A percentile compares a stretch with the other conserved stretches of the same genome.
These are phyloP conservation scores for Aspergillus sparsus DNA, from an alignment of 495 filamentous ascomycete species.

Conservation along the genomic window DNA sequence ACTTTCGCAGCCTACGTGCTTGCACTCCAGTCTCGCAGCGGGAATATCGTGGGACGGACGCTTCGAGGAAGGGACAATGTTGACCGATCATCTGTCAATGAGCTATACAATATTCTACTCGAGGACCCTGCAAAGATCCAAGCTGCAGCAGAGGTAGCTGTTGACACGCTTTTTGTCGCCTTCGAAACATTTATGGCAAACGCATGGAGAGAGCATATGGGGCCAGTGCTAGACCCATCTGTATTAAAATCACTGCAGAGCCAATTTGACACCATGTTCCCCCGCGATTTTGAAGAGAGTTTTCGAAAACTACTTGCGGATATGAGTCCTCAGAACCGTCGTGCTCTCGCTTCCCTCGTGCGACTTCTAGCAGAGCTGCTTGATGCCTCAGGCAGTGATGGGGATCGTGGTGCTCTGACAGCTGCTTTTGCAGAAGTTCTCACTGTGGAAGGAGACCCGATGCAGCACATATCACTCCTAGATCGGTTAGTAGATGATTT, in stretches of 20 bases:
- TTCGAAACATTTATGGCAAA: slow-evolving; percentile 92
- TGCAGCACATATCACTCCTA: slow-evolving; percentile 84
- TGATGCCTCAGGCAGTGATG: slow-evolving; percentile 92
- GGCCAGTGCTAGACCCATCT: slow-evolving; percentile 68
- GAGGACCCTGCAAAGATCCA: slow-evolving; percentile 78
- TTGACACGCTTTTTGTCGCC: slow-evolving; percentile 88
- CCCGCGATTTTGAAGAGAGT: slow-evolving; percentile 80
- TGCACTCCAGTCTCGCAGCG: slow-evolving; percentile 77
- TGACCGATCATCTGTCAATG: slow-evolving; percentile 80
- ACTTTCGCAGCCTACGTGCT: slow-evolving; percentile 83
- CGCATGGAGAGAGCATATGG: slow-evolving; percentile 88
- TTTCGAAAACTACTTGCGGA: slow-evolving; percentile 75
- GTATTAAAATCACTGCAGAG: slow-evolving; percentile 68
- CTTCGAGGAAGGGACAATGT: slow-evolving; percentile 68
- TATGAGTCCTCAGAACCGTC: slow-evolving; percentile 87
- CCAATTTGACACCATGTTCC: slow-evolving; percentile 70
- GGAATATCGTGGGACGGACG: slow-evolving; percentile 76
- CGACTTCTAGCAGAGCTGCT: slow-evolving; percentile 85
- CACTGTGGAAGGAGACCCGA: slow-evolving; percentile 71
- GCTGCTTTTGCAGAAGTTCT: slow-evolving; percentile 89
- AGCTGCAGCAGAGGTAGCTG: slow-evolving; percentile 69
- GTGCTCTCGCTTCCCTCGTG: slow-evolving; percentile 81
- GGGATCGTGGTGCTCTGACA: slow-evolving; percentile 86
- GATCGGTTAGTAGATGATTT: slow-evolving; percentile 93
- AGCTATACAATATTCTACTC: slow-evolving; percentile 84